Conservation (phyloP, 805 yeast genomes). For the Scheffersomyces ergatensis region DNA sequence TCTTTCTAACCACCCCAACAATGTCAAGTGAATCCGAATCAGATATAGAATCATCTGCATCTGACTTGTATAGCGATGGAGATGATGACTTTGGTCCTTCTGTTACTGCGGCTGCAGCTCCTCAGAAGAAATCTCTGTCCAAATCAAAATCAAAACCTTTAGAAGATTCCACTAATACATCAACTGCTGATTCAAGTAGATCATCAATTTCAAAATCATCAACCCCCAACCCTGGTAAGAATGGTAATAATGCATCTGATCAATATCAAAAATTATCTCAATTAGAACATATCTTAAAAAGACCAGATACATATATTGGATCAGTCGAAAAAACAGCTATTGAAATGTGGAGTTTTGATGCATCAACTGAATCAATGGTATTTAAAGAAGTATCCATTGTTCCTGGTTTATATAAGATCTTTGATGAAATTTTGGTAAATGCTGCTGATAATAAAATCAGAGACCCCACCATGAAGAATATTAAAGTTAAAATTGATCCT, state of each 20-base stretch:
- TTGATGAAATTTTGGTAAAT: conserved; percentile 94
- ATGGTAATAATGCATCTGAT: conserved; percentile 47
- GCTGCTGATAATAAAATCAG: conserved; percentile 98
- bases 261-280: conserved; percentile 94
- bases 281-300: conserved; percentile 89
- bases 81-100: conserved; percentile 14
- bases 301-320: conserved; percentile 98
- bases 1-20: neutral
- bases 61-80: conserved; percentile 12
- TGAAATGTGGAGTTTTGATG: conserved; percentile 82
- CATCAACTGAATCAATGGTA: conserved; percentile 37
- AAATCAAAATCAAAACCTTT: conserved; percentile 13
- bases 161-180: conserved; percentile 20
- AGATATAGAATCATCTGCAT: conserved; percentile 7
- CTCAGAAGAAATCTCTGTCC: conserved; percentile 5
- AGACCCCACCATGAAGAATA: conserved; percentile 84
- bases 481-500: conserved; percentile 78
- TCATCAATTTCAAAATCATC: conserved; percentile 2
- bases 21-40: conserved; percentile 6
- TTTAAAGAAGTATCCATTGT: conserved; percentile 74
- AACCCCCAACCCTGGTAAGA: conserved; percentile 1
- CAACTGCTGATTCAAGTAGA: conserved; percentile 2
- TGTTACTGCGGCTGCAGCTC: conserved; percentile 2
- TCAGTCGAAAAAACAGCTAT: conserved; percentile 81
- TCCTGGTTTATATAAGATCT: conserved; percentile 94